Conservation (phyloP, 1,284 basidiomycete species). For the Anthracocystis walkeri region DNA sequence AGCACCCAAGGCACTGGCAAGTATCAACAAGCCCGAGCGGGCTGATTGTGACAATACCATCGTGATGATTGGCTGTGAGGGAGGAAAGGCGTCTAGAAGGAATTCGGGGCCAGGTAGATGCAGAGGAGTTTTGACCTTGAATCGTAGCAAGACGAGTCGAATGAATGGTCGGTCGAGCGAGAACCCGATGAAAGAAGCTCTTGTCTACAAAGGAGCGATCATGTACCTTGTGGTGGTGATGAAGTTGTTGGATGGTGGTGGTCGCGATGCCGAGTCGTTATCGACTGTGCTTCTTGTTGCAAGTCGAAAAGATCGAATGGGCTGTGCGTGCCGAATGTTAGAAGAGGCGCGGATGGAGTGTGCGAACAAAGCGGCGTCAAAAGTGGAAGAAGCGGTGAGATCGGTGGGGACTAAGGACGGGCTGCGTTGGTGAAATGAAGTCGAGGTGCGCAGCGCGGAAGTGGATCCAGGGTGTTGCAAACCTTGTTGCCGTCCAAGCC, state of each 20-base stretch:
- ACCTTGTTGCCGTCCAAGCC: constrained; percentile 8
- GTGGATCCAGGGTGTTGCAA: constrained; percentile 1
- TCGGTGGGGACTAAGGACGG: neutral
- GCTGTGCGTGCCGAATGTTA: neutral
- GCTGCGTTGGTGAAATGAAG: constrained; percentile 18
- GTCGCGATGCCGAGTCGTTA: neutral
- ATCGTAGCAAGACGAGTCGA: neutral
- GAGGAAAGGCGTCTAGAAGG: neutral
- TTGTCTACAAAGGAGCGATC: constrained; percentile 6
- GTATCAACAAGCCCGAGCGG: constrained; percentile 18
- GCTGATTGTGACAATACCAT: constrained; percentile 7
- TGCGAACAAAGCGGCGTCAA: constrained; percentile 4
- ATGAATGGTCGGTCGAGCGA: constrained; percentile 6
- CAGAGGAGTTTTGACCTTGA: neutral
- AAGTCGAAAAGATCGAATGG: neutral
- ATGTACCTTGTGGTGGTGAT: constrained; percentile 2
- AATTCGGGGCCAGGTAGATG: neutral
- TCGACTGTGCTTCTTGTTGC: neutral
- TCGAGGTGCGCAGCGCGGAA: constrained; percentile 23
- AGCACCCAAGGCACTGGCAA: constrained; percentile 19
- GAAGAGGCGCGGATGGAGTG: neutral
- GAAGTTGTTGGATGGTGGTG: neutral
- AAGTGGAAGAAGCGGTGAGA: constrained; percentile 4
- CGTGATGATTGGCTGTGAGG: neutral
- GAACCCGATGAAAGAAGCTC: neutral